Evolutionary conservation across 2,329 filamentous ascomycete species (phyloP), one percentile per base, ranked within the genome.

Genomic region (Berkeleyomyces rouxiae): DNA sequence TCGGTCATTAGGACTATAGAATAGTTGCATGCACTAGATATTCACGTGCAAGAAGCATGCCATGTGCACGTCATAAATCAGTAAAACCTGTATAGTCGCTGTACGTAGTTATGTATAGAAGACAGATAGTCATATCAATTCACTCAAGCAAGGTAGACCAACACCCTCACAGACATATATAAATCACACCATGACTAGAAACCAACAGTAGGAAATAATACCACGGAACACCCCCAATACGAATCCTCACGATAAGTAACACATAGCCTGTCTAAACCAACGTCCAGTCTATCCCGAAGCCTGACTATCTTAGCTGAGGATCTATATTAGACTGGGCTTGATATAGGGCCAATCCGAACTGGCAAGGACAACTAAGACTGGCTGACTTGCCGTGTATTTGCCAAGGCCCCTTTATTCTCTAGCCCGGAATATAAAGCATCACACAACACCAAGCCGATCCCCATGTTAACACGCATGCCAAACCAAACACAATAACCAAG

Each of bases 1-100:
- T 1, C 65, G 62, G 61, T 67, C 70, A 4, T 61, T 75, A 44
- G 73, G 72, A n/a, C 63, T 78, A 33, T 66, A 71, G 42, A 16
- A 53, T 16, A 16, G 16, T 23, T 23, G 2, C 23, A 23, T 23
- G 23, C 23, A 23, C 1, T 23, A 23, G 23, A 23, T 23, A 23
- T 23, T 23, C 23, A 23, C 23, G 23, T 23, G 23, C 23, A 23
- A 2, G 23, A 23, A 23, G 23, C 23, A 23, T 23, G 23, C 23
- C 23, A 23, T 23, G 23, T 23, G 23, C 23, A 23, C 23, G 23
- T 23, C 23, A 23, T 23, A 23, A 23, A 23, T 23, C 23, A 23
- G 23, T 23, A 23, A 23, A 23, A 23, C 23, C 23, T 23, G 23
- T 23, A 23, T 23, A 23, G 23, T 23, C 23, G 2, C 23, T 23